Percentiles rank a stretch among this genome's conserved stretches.
Conservation (phyloP, 768 basidiomycete species). For the Mycena albidolilacea region DNA sequence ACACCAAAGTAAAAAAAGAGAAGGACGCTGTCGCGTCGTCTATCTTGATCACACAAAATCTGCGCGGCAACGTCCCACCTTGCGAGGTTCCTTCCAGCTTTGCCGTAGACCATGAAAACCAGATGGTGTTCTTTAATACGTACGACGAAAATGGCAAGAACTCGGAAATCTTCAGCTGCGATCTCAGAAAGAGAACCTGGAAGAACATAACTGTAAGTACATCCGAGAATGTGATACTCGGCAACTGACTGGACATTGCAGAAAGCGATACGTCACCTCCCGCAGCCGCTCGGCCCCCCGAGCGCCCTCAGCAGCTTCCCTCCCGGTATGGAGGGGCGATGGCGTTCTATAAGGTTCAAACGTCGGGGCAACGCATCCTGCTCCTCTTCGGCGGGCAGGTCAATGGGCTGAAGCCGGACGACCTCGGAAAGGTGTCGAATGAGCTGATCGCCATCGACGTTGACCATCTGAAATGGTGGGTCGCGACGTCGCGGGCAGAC, state of each 20-base stretch:
- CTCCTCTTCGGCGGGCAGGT: conserved; percentile 25
- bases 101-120: conserved; percentile 11
- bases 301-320: conserved; percentile 19
- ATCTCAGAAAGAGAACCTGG: conserved; percentile 16
- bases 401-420: background rate
- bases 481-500: conserved; percentile 23
- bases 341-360: conserved; percentile 19
- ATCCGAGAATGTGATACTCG: no score
- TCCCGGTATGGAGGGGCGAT: conserved; percentile 21
- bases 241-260: background rate
- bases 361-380: conserved; percentile 14
- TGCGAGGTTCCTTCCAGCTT: background rate
- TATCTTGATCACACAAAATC: background rate
- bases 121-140: conserved; percentile 25
- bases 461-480: conserved; percentile 21
- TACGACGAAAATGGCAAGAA: conserved; percentile 9
- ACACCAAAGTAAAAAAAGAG: conserved; percentile 7
- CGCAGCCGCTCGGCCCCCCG: conserved; percentile 20
- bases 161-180: conserved; percentile 16
- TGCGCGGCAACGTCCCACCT: conserved; percentile 18
- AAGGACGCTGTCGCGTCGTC: background rate
- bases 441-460: conserved; percentile 28
- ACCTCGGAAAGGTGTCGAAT: background rate
- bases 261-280: conserved; percentile 2
- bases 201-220: conserved; percentile 20